Conservation (phyloP, 805 yeast genomes). For the Kuraishia borneana region DNA sequence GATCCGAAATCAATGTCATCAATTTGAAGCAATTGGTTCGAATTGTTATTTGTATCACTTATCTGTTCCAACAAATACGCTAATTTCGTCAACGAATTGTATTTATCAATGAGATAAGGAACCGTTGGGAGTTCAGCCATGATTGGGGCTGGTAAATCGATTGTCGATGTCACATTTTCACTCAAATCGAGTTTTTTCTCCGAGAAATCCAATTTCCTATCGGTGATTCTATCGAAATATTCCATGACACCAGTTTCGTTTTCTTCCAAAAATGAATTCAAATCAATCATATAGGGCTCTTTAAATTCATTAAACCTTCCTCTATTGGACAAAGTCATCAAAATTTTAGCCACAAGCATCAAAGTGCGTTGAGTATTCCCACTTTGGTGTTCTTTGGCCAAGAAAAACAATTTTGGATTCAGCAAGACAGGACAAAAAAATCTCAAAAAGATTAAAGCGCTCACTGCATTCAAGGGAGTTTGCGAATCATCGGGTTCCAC, state of each 20-base stretch:
- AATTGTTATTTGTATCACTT: conserved; percentile 13
- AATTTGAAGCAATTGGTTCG: conserved; percentile 22
- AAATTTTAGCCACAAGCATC: conserved; percentile 68
- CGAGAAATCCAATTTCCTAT: conserved; percentile 52
- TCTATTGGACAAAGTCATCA: conserved; percentile 72
- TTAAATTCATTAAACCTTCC: conserved; percentile 64
- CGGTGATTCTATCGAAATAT: conserved; percentile 65
- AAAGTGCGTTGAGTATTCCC: conserved; percentile 68
- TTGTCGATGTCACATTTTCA: conserved; percentile 42
- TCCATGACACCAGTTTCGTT: conserved; percentile 49
- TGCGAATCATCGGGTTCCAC: conserved; percentile 40
- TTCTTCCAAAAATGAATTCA: conserved; percentile 58
- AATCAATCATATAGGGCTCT: conserved; percentile 64
- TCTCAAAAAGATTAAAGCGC: conserved; percentile 76
- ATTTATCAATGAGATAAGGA: conserved; percentile 60
- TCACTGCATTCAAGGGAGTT: conserved; percentile 56
- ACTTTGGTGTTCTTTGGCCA: conserved; percentile 60
- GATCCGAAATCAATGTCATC: conserved; percentile 49
- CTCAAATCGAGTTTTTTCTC: conserved; percentile 40
- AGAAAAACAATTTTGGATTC: conserved; percentile 76
- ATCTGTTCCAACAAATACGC: conserved; percentile 36
- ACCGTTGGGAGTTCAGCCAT: conserved; percentile 54
- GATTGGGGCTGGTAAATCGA: conserved; percentile 39
- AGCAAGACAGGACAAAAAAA: conserved; percentile 86
- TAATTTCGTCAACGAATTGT: conserved; percentile 47